phyloP scores from a whole-genome alignment of 1,139 yeast species.

The Nakaseomyces delphensis region DNA sequence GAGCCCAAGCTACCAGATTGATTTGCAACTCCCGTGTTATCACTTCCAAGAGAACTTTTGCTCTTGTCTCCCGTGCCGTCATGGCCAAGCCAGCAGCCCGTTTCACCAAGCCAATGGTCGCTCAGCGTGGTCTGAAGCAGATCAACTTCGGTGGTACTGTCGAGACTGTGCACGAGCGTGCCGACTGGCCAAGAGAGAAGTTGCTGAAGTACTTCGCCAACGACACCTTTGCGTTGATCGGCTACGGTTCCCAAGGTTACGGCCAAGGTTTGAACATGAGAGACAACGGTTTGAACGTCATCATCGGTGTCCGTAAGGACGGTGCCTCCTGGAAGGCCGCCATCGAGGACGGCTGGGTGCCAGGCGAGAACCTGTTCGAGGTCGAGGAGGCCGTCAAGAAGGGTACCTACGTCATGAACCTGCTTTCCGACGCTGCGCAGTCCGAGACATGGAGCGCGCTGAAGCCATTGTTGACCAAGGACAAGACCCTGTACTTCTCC shows the following conservation, averaged over 20 bases:
- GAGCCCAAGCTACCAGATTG: conserved; percentile 31
- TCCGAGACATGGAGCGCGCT: conserved; percentile 90
- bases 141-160: conserved; percentile 95
- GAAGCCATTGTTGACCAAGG: conserved; percentile 90
- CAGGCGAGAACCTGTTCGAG: conserved; percentile 95
- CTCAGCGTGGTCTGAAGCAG: conserved; percentile 82
- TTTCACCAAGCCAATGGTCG: conserved; percentile 31
- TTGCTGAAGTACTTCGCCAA: conserved; percentile 92
- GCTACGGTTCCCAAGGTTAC: conserved; percentile 99
- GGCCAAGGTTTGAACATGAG: conserved; percentile 99
- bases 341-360: conserved; percentile 99
- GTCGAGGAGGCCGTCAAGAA: conserved; percentile 84
- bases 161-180: conserved; percentile 95
- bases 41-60: conserved; percentile 56
- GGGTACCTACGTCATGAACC: conserved; percentile 96
- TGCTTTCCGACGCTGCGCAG: conserved; percentile 98
- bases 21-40: conserved; percentile 35
- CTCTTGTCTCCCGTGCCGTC: conserved; percentile 38
- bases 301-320: conserved; percentile 94
- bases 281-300: conserved; percentile 96
- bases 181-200: conserved; percentile 99
- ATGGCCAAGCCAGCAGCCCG: conserved; percentile 38
- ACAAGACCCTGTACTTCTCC: conserved; percentile 95
- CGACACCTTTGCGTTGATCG: conserved; percentile 94
- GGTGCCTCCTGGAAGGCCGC: conserved; percentile 99